Percentiles rank a stretch among this genome's conserved stretches.
Evolutionary conservation across 108 stramenopile genomes (phyloP).

Genomic region (Fistulifera pelliculosa): DNA sequence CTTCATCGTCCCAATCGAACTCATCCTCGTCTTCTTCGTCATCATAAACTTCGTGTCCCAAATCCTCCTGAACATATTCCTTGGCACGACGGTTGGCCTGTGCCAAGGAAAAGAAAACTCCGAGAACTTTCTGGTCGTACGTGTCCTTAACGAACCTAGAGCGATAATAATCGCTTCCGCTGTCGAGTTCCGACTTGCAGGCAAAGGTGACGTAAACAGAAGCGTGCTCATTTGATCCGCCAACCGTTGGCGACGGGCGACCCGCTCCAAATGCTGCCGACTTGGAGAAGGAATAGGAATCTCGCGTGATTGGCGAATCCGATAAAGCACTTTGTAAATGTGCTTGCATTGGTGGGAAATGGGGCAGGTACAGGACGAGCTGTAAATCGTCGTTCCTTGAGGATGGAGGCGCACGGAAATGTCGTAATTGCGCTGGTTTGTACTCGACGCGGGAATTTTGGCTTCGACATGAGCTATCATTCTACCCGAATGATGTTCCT

Average conservation of each 20-base stretch:
- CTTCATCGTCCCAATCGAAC: too few species aligned
- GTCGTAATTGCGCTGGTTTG: too few species aligned
- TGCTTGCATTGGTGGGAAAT: neutral
- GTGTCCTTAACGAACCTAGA: neutral
- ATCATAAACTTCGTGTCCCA: too few species aligned
- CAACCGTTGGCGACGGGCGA: neutral
- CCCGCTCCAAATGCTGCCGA: neutral
- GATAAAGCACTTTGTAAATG: conserved; percentile 4
- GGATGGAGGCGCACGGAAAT: neutral
- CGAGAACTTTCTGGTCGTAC: neutral
- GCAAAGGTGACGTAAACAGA: neutral
- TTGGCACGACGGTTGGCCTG: neutral
- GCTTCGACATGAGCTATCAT: too few species aligned
- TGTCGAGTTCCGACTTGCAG: conserved; percentile 1
- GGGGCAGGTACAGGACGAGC: neutral
- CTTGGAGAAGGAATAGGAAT: neutral
- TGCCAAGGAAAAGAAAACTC: neutral
- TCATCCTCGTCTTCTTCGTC: neutral
- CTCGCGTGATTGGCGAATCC: neutral
- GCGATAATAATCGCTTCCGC: neutral
- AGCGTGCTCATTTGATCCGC: neutral
- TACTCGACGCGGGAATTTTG: too few species aligned
- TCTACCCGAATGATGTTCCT: too few species aligned
- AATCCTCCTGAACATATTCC: neutral
- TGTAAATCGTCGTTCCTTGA: too few species aligned